phyloP scores from a whole-genome alignment of 768 basidiomycete genomes.

The Lentinula aciculospora region DNA sequence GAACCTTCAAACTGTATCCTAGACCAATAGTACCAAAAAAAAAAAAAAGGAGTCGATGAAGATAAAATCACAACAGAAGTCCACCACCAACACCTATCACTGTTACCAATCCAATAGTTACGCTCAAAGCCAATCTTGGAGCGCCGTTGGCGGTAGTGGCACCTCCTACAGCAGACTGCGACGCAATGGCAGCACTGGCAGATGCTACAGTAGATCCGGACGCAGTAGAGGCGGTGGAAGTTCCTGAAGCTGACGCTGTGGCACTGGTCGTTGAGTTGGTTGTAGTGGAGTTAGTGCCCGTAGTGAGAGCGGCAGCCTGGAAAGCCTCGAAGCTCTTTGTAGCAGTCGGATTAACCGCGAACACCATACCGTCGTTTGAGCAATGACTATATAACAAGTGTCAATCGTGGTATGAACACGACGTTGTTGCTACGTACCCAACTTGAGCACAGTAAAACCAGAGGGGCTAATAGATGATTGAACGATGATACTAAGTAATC shows the following conservation, averaged over 20 bases:
- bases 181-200: neutral
- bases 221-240: conserved; percentile 7
- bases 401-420: neutral
- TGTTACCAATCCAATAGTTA: neutral
- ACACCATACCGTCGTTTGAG: conserved; percentile 12
- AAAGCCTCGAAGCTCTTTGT: conserved; percentile 36
- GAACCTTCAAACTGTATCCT: neutral
- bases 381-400: neutral
- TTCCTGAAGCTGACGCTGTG: conserved; percentile 6
- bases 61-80: neutral
- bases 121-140: neutral
- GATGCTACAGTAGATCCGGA: neutral
- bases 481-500: conserved; percentile 23
- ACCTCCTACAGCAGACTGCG: neutral
- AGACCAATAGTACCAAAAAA: neutral
- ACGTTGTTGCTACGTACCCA: conserved; percentile 15
- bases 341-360: conserved; percentile 46
- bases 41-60: neutral
- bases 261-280: conserved; percentile 11
- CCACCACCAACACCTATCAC: neutral
- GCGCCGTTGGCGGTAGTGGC: neutral
- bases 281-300: conserved; percentile 13
- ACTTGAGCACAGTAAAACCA: conserved; percentile 51
- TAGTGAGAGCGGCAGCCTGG: conserved; percentile 24
- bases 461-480: conserved; percentile 26